phyloP scores from a whole-genome alignment of 176 grass and related monocot genomes.

The sorghum (Sorghum bicolor) region Sorghum_bicolor_NCBIv3 NC_012872.2:69283001-69283500 shows the following conservation, averaged over 20 bases:
- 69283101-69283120: neutral
- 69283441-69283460: neutral
- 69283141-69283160: neutral
- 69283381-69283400: neutral
- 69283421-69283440: neutral
- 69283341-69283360: neutral
- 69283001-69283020: neutral
- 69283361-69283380: neutral
- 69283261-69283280: neutral
- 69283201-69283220: neutral
- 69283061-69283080: neutral
- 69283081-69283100: neutral
- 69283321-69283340: slow-evolving; percentile 1
- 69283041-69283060: neutral
- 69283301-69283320: neutral
- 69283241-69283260: neutral
- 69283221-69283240: neutral
- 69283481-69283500: neutral
- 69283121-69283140: neutral
- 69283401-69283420: neutral
- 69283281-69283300: neutral
- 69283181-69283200: neutral
- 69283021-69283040: neutral
- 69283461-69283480: neutral
- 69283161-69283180: neutral